Base-by-base conservation (phyloP, 2,329 filamentous ascomycete genomes). In the Chrysosphaeria jannelii region DNA sequence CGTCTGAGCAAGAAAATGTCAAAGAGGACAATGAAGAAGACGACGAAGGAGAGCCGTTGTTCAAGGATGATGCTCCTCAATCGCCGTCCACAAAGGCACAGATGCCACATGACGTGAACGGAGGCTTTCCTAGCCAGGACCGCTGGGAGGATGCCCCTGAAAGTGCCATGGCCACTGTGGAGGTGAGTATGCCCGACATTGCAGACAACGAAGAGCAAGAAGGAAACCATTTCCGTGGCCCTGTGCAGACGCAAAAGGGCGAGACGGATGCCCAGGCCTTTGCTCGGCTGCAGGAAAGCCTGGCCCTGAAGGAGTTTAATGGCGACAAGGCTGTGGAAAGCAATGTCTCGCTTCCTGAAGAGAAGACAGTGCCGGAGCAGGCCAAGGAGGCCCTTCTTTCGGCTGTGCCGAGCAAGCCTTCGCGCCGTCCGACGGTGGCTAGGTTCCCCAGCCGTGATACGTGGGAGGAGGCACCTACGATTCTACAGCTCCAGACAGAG, bases 131-230 rank as follows among this genome's bases (percentile, higher is more conserved):
- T 2, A 91, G 79, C 42, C 71, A 79, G 40, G 85, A 97, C 40
- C 62, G 93, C 19, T 97, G 85, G 85, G 85, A 97, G 47, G 88
- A 97, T 41, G 69, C 76, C 0, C 85, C 88, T 4, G 70, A 66
- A 37, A 90, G 78, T 43, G 53, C 75, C 24, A 65, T 85, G 36
- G 63, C 58, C 36, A 67, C 61, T 16, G 66, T 79, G 3, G 78
- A 74, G 28, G 81, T 93, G 6, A 74, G 69, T 3, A 85, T 75
- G 1, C 78, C 78, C 2, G 23, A 35, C 8, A 26, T 26, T 5
- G 24, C 37, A 36, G 28, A 39, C 36, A 11, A 35, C 36, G 5
- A 33, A 28, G n/a, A n/a, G n/a, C n/a, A n/a, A n/a, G n/a, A n/a
- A n/a, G 3, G 28, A 35, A n/a, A 28, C 30, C 26, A 27, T 6